phyloP scores from a whole-genome alignment of 1,284 basidiomycete species.

The Calocybe gambosa region DNA sequence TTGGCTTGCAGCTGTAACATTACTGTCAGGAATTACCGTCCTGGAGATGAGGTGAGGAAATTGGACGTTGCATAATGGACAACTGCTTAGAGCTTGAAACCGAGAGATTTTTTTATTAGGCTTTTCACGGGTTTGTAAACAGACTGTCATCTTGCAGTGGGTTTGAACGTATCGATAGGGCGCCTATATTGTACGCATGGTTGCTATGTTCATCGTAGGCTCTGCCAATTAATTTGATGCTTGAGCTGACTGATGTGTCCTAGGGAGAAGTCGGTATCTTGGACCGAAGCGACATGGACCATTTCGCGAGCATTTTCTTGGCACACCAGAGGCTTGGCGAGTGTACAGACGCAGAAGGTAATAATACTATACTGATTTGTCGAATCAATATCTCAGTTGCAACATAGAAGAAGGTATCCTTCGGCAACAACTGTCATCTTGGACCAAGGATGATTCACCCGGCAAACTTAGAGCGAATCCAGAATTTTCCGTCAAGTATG shows the following conservation, averaged over 20 bases:
- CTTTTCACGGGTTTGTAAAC: slow-evolving; percentile 51
- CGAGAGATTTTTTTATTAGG: slow-evolving; percentile 66
- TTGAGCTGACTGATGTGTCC: background rate
- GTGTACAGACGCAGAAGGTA: slow-evolving; percentile 40
- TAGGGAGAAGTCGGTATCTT: slow-evolving; percentile 62
- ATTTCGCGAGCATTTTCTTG: slow-evolving; percentile 58
- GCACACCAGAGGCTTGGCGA: slow-evolving; percentile 56
- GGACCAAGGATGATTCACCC: slow-evolving; percentile 41
- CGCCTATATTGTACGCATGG: slow-evolving; percentile 68
- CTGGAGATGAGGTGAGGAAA: slow-evolving; percentile 58
- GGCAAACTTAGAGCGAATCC: slow-evolving; percentile 47
- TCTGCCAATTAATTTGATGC: background rate
- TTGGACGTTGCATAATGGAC: background rate
- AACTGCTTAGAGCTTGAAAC: background rate
- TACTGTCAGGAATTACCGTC: slow-evolving; percentile 50
- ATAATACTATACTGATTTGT: background rate
- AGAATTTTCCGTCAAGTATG: slow-evolving; percentile 58
- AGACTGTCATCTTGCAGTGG: background rate
- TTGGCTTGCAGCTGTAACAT: background rate
- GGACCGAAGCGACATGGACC: slow-evolving; percentile 61
- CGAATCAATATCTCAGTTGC: background rate
- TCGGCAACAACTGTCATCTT: slow-evolving; percentile 41
- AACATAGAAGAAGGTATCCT: slow-evolving; percentile 37
- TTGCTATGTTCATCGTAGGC: slow-evolving; percentile 60
- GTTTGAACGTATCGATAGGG: slow-evolving; percentile 34